Conservation (phyloP, 2,329 filamentous ascomycete genomes). For the Coniochaeta sp. region DNA sequence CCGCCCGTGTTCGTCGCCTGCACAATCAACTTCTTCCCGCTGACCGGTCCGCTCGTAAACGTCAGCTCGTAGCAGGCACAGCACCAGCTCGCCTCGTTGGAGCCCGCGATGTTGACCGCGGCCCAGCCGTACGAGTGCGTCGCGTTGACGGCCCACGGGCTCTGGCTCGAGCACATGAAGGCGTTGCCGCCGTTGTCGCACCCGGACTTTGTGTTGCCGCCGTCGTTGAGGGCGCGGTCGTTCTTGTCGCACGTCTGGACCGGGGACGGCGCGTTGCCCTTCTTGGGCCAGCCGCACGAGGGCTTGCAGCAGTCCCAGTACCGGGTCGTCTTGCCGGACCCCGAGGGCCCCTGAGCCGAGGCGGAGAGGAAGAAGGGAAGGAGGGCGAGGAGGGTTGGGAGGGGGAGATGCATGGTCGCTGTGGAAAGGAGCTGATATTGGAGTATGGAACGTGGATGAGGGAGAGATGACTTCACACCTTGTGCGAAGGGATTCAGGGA, state of each 20-base stretch:
- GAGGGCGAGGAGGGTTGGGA: slow-evolving; percentile 13
- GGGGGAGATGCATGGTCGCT: slow-evolving; percentile 14
- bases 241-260: slow-evolving; percentile 39
- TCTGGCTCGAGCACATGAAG: slow-evolving; percentile 45
- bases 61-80: slow-evolving; percentile 51
- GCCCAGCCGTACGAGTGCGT: slow-evolving; percentile 46
- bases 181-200: slow-evolving; percentile 37
- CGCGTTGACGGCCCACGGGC: slow-evolving; percentile 42
- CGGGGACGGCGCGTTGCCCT: slow-evolving; percentile 30
- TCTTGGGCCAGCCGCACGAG: slow-evolving; percentile 45
- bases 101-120: slow-evolving; percentile 36
- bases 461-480: neutral
- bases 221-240: slow-evolving; percentile 39
- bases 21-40: slow-evolving; percentile 52
- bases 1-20: slow-evolving; percentile 53
- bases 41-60: slow-evolving; percentile 45
- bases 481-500: neutral
- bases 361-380: slow-evolving; percentile 11
- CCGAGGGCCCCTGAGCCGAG: slow-evolving; percentile 16
- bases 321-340: slow-evolving; percentile 23
- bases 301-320: slow-evolving; percentile 53
- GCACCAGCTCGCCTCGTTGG: slow-evolving; percentile 20
- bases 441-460: neutral
- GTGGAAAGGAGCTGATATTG: neutral
- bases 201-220: slow-evolving; percentile 21